phyloP scores from a whole-genome alignment of 169 alveolate species.

The Plasmodium cynomolgi region DNA sequence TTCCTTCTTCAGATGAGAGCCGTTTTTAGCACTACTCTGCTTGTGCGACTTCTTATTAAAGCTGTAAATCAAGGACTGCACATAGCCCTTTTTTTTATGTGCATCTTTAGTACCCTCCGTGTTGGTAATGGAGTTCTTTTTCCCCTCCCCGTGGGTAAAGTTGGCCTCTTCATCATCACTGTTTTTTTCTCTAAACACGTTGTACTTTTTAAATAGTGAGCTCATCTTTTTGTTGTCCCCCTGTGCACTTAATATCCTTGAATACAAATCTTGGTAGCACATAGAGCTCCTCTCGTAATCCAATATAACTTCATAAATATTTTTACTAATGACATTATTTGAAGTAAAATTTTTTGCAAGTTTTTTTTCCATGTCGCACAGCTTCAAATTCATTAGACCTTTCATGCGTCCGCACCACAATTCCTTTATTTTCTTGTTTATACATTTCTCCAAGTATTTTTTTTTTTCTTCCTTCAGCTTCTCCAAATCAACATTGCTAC shows the following conservation, averaged over 20 bases:
- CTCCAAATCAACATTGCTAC: slow-evolving; percentile 39
- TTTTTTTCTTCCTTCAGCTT: slow-evolving; percentile 61
- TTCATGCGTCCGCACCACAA: slow-evolving; percentile 74
- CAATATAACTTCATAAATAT: slow-evolving; percentile 34
- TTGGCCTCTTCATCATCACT: background rate
- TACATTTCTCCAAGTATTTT: slow-evolving; percentile 59
- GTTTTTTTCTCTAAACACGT: slow-evolving; percentile 12
- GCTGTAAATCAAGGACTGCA: slow-evolving; percentile 56
- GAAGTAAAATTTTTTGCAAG: slow-evolving; percentile 16
- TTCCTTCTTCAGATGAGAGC: background rate
- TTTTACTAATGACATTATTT: slow-evolving; percentile 23
- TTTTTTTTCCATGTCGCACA: slow-evolving; percentile 50
- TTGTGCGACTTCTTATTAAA: slow-evolving; percentile 57
- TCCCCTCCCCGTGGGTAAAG: background rate
- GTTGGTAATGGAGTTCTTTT: background rate
- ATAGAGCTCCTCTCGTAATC: slow-evolving; percentile 59
- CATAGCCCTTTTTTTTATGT: slow-evolving; percentile 45
- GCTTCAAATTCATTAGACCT: slow-evolving; percentile 52
- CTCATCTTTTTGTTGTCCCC: slow-evolving; percentile 12
- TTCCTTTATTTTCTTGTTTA: slow-evolving; percentile 66
- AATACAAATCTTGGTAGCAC: slow-evolving; percentile 56
- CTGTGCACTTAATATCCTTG: background rate
- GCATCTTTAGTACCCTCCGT: slow-evolving; percentile 7
- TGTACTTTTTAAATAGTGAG: slow-evolving; percentile 11
- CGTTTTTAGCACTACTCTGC: background rate